A percentile compares a stretch with the other conserved stretches of the same genome.
phyloP scores from a whole-genome alignment of 1,284 basidiomycete genomes.

The Inonotus obliquus region DNA sequence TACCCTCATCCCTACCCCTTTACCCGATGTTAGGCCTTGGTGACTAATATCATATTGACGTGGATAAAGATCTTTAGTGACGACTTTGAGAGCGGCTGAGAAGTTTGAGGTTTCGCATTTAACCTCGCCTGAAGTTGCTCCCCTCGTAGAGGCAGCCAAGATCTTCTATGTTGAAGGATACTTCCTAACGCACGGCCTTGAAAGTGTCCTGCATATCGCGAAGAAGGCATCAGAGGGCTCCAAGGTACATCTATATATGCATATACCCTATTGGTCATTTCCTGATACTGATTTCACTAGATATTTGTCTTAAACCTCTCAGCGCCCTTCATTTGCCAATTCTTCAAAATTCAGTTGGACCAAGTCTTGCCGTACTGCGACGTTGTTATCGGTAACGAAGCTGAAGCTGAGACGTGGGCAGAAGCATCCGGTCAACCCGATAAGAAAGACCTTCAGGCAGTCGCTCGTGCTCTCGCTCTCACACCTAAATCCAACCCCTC shows the following conservation, averaged over 20 bases:
- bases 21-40: too few species aligned
- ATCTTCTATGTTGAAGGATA: constrained; percentile 96
- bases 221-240: constrained; percentile 74
- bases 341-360: constrained; percentile 83
- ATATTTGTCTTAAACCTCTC: constrained; percentile 91
- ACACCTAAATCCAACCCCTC: constrained; percentile 68
- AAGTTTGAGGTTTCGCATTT: constrained; percentile 84
- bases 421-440: constrained; percentile 54
- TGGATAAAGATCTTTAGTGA: constrained; percentile 74
- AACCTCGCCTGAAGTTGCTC: constrained; percentile 70
- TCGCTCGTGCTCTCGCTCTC: constrained; percentile 71
- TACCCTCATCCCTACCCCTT: background rate
- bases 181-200: constrained; percentile 93
- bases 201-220: constrained; percentile 72
- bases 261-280: background rate
- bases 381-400: constrained; percentile 91
- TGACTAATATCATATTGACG: too few species aligned
- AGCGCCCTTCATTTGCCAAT: constrained; percentile 96
- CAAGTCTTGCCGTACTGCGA: constrained; percentile 81
- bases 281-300: constrained; percentile 33
- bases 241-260: constrained; percentile 50
- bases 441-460: constrained; percentile 58
- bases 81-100: constrained; percentile 87
- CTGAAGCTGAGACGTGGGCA: constrained; percentile 89
- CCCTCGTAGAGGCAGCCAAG: constrained; percentile 77